Conservation (phyloP, 2,329 filamentous ascomycete genomes). For the Aspergillus jensenii region DNA sequence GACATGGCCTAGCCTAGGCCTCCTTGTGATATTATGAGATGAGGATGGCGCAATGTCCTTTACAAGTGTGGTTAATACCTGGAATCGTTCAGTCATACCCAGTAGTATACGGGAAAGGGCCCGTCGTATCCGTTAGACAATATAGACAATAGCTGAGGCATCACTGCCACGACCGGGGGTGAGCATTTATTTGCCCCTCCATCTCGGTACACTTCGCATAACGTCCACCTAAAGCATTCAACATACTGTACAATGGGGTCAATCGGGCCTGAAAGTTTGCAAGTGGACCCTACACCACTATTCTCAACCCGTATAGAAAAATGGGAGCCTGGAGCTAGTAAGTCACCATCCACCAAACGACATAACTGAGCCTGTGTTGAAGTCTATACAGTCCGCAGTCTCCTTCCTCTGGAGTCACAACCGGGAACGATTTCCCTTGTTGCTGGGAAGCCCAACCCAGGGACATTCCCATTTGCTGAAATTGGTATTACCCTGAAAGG, state of each 20-base stretch:
- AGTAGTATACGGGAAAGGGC: too few relatives aligned
- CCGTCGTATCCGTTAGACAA: too few relatives aligned
- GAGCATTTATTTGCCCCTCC: too few relatives aligned
- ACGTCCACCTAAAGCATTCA: too few relatives aligned
- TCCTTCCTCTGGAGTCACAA: background rate
- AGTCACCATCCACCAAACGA: background rate
- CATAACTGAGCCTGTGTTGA: background rate
- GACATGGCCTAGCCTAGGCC: too few relatives aligned
- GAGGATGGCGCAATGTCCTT: too few relatives aligned
- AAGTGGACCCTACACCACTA: background rate
- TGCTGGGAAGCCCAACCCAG: background rate
- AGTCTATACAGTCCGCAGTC: background rate
- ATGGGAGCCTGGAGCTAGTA: background rate
- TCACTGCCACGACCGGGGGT: too few relatives aligned
- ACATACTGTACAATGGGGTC: background rate
- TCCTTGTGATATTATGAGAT: too few relatives aligned
- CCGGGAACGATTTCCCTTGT: background rate
- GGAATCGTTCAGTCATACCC: too few relatives aligned
- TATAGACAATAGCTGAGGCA: too few relatives aligned
- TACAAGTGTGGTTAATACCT: too few relatives aligned
- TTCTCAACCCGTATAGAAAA: background rate
- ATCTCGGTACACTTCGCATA: too few relatives aligned
- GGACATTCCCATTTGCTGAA: background rate
- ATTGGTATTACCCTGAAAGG: background rate
- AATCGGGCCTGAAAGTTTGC: background rate